A percentile compares a stretch with the other conserved stretches of the same genome.
Evolutionary conservation across 2,329 filamentous ascomycete species (phyloP).

Genomic region (Hypoxylon sp.): DNA sequence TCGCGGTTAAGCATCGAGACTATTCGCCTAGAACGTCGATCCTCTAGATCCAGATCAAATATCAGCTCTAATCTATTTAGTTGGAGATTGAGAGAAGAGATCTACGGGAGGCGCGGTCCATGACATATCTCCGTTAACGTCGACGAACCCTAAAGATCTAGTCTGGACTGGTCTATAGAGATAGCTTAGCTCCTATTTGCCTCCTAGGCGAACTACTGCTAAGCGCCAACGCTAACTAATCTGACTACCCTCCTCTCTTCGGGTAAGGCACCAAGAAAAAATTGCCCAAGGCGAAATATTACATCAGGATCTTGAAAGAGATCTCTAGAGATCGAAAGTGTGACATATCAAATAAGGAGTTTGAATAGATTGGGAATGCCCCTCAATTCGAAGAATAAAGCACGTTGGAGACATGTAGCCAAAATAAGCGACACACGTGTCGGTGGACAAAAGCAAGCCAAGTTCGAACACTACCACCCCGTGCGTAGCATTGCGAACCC

Average conservation of each 20-base stretch:
- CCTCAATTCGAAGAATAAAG: conserved; percentile 1
- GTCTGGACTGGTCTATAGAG: not conserved
- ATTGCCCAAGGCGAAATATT: conserved; percentile 11
- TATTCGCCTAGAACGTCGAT: conserved; percentile 23
- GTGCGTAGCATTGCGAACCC: conserved; percentile 21
- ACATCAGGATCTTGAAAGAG: conserved; percentile 18
- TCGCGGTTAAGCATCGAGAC: not conserved
- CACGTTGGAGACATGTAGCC: conserved; percentile 18
- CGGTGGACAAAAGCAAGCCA: conserved; percentile 29
- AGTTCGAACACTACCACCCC: conserved; percentile 28
- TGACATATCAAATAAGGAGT: conserved; percentile 9
- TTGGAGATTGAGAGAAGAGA: conserved; percentile 6
- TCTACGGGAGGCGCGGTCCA: conserved; percentile 12
- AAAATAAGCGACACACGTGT: conserved; percentile 39
- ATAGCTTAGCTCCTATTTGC: conserved; percentile 13
- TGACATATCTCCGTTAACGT: conserved; percentile 10
- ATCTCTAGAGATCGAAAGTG: conserved; percentile 9
- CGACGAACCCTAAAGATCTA: not conserved
- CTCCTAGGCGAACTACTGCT: conserved; percentile 1
- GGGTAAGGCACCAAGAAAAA: conserved; percentile 6
- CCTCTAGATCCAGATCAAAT: conserved; percentile 18
- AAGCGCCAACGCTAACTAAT: not conserved
- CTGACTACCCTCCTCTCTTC: not conserved
- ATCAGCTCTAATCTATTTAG: conserved; percentile 14
- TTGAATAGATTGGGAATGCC: conserved; percentile 11